phyloP scores from a whole-genome alignment of 78 protist genomes.

The Dictyostelium brefeldianum region DNA sequence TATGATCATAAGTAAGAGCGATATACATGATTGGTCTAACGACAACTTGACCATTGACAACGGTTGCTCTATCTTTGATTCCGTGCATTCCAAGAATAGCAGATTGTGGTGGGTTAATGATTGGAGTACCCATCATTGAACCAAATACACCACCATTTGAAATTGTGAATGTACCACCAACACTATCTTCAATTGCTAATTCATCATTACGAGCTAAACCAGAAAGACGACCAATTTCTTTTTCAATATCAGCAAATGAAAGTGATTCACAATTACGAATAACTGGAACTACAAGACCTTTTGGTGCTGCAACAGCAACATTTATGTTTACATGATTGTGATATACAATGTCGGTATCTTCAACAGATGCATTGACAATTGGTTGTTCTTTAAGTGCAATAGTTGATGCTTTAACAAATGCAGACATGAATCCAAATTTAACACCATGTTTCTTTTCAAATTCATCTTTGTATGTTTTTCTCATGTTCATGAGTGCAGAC shows the following conservation, averaged over 20 bases:
- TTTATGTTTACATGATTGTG: slow-evolving; percentile 94
- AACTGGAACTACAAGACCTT: slow-evolving; percentile 96
- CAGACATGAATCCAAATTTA: slow-evolving; percentile 99
- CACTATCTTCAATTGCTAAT: slow-evolving; percentile 96
- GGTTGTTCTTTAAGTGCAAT: slow-evolving; percentile 94
- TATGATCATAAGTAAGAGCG: slow-evolving; percentile 99
- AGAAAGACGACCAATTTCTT: slow-evolving; percentile 85
- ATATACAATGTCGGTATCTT: slow-evolving; percentile 93
- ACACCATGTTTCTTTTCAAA: slow-evolving; percentile 97
- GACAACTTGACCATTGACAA: slow-evolving; percentile 90
- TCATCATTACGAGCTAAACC: slow-evolving; percentile 89
- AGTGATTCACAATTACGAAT: slow-evolving; percentile 91
- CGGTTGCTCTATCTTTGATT: slow-evolving; percentile 90
- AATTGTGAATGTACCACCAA: slow-evolving; percentile 99
- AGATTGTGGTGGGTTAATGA: slow-evolving; percentile 97
- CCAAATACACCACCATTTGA: slow-evolving; percentile 99
- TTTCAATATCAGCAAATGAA: slow-evolving; percentile 94
- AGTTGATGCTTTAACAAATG: slow-evolving; percentile 96
- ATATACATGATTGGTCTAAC: slow-evolving; percentile 97
- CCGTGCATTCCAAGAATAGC: slow-evolving; percentile 98
- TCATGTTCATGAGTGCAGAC: slow-evolving; percentile 91
- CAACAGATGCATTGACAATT: slow-evolving; percentile 92
- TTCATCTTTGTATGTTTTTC: slow-evolving; percentile 95
- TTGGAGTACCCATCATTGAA: slow-evolving; percentile 97
- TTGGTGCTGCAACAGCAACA: slow-evolving; percentile 98